Percentiles rank a stretch among this genome's conserved stretches.
Evolutionary conservation across 2,329 filamentous ascomycete species (phyloP).

Genomic region (Aphanocladium album): DNA sequence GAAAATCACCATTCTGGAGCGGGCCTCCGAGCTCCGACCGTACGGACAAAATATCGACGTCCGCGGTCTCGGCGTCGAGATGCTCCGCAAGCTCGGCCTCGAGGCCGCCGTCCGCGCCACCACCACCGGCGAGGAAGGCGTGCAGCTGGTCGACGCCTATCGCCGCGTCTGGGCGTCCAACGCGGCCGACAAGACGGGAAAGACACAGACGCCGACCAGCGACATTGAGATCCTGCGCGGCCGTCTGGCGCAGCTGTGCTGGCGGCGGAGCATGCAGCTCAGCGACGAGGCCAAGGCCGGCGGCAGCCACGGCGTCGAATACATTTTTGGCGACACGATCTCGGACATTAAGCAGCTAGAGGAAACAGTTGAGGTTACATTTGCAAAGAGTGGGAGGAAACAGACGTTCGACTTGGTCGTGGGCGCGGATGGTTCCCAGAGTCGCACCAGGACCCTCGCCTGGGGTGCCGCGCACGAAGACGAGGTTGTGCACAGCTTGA

Average conservation of each 20-base stretch:
- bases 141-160: constrained; percentile 38
- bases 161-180: constrained; percentile 36
- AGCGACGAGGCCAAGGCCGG: constrained; percentile 33
- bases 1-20: constrained; percentile 40
- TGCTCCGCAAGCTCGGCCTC: constrained; percentile 36
- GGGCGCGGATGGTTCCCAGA: constrained; percentile 50
- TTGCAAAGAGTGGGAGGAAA: constrained; percentile 37
- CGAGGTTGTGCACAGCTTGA: constrained; percentile 24
- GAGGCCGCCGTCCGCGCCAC: constrained; percentile 29
- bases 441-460: constrained; percentile 38
- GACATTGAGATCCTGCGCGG: constrained; percentile 59
- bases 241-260: constrained; percentile 36
- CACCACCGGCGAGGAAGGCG: constrained; percentile 43
- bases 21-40: constrained; percentile 30
- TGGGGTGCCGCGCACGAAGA: constrained; percentile 24
- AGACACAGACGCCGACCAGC: constrained; percentile 41
- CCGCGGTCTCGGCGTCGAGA: constrained; percentile 35
- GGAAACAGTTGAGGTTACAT: constrained; percentile 28
- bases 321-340: constrained; percentile 26
- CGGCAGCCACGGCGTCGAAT: constrained; percentile 16
- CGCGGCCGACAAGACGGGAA: constrained; percentile 34
- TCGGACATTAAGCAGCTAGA: constrained; percentile 25
- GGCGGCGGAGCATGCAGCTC: constrained; percentile 31
- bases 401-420: constrained; percentile 47
- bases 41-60: constrained; percentile 44